These are phyloP conservation scores for Knufia fluminis DNA, from an alignment of 2,329 filamentous ascomycete genomes.

Conservation along the genomic window DNA sequence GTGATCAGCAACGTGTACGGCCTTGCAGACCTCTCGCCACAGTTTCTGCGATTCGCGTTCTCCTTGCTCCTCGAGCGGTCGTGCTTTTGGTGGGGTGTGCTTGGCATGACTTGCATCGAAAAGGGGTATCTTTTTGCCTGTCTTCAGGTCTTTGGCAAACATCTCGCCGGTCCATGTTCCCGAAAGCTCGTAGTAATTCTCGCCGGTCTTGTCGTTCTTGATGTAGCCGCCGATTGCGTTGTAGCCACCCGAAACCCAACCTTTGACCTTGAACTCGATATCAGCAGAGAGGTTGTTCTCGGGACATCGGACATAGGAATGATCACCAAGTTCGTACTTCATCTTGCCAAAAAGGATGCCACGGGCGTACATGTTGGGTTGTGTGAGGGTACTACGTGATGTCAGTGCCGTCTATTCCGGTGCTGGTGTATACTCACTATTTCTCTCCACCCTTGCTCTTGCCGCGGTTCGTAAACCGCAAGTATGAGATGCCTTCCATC, in stretches of 20 bases:
- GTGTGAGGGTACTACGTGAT: conserved; percentile 65
- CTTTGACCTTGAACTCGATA: conserved; percentile 97
- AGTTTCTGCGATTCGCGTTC: conserved; percentile 83
- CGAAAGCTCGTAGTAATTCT: conserved; percentile 81
- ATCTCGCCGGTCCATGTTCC: conserved; percentile 94
- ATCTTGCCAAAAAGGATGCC: conserved; percentile 97
- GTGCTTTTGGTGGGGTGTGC: conserved; percentile 61
- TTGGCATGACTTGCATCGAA: conserved; percentile 78
- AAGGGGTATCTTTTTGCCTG: conserved; percentile 76
- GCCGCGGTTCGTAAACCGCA: conserved; percentile 72
- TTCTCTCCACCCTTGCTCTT: conserved; percentile 60
- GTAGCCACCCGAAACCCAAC: conserved; percentile 92
- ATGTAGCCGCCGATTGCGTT: conserved; percentile 91
- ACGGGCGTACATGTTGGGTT: conserved; percentile 98
- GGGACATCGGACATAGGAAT: conserved; percentile 78
- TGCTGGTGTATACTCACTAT: conserved; percentile 59
- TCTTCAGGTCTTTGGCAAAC: conserved; percentile 83
- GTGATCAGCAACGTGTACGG: conserved; percentile 77
- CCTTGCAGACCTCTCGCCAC: conserved; percentile 73
- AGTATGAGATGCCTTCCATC: conserved; percentile 92
- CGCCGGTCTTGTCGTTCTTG: conserved; percentile 77
- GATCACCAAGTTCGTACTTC: conserved; percentile 80
- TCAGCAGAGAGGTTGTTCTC: conserved; percentile 80
- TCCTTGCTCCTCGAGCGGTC: conserved; percentile 76
- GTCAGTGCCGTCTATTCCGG: not conserved